A percentile compares a stretch with the other conserved stretches of the same genome.
Conservation (phyloP, 225 moss, liverwort and hornwort species). For the Sphagnum tenellum region DNA sequence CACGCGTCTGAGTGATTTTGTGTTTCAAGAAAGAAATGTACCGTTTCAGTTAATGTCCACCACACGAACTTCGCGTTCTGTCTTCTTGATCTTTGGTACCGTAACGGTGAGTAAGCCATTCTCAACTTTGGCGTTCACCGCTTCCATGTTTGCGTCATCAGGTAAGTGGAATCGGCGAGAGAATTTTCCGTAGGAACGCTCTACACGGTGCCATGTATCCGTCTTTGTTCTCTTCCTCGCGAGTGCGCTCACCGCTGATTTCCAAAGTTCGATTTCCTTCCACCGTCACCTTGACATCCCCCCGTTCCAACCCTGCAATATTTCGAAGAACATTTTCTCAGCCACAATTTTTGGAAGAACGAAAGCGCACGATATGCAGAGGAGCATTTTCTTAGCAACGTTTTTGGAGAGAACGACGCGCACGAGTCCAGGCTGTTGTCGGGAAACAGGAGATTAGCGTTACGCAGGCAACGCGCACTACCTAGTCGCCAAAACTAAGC, state of each 20-base stretch:
- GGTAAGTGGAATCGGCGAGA: constrained; percentile 36
- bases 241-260: constrained; percentile 32
- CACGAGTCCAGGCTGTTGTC: background rate
- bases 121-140: constrained; percentile 48
- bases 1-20: too few species aligned
- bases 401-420: too few species aligned
- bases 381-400: too few species aligned
- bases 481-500: too few species aligned
- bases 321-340: too few species aligned
- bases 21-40: too few species aligned
- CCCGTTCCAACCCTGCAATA: constrained; percentile 34
- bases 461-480: too few species aligned
- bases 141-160: constrained; percentile 19
- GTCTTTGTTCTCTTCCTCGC: constrained; percentile 15
- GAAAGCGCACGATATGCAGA: too few species aligned
- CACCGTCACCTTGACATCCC: constrained; percentile 42
- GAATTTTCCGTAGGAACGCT: constrained; percentile 33
- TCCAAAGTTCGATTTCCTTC: constrained; percentile 42
- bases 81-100: constrained; percentile 15
- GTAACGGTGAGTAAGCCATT: constrained; percentile 55
- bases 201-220: constrained; percentile 32
- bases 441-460: background rate
- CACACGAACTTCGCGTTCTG: too few species aligned
- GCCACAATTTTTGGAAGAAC: too few species aligned
- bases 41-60: too few species aligned